Percentiles rank a stretch among this genome's conserved stretches.
Evolutionary conservation across 1,139 yeast species (phyloP).

Genomic region (Taphrina flavorubra): DNA sequence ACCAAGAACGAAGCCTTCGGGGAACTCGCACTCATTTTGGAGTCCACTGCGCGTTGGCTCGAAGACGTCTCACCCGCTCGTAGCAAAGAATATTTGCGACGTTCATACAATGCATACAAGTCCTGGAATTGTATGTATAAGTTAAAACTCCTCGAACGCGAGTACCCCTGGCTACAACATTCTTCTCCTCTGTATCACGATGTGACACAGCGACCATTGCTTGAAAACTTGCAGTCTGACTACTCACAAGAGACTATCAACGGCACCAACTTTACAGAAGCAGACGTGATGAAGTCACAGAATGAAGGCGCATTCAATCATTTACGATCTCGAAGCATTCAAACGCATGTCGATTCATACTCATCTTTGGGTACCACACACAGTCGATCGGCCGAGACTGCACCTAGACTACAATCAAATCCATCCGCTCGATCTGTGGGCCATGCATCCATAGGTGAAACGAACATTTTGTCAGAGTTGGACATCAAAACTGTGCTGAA

Average conservation of each 20-base stretch:
- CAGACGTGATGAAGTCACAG: neutral
- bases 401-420: neutral
- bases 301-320: neutral
- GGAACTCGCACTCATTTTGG: slow-evolving; percentile 8
- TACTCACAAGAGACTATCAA: slow-evolving; percentile 1
- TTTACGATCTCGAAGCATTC: slow-evolving; percentile 2
- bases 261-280: neutral
- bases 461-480: slow-evolving; percentile 11
- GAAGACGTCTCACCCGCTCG: slow-evolving; percentile 4
- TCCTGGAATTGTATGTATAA: slow-evolving; percentile 13
- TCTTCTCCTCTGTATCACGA: neutral
- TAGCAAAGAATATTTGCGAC: neutral
- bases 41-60: slow-evolving; percentile 18
- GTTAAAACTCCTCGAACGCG: neutral
- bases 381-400: neutral
- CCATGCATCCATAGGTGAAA: neutral
- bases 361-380: neutral
- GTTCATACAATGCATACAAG: neutral
- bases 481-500: slow-evolving; percentile 28
- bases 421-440: neutral
- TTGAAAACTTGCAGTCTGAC: neutral
- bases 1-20: neutral
- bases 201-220: neutral
- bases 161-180: neutral
- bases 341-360: slow-evolving; percentile 1